Evolutionary conservation across 2,329 filamentous ascomycete species (phyloP), one percentile per base, ranked within the genome.

Genomic region (Fusarium pininemorale): DNA sequence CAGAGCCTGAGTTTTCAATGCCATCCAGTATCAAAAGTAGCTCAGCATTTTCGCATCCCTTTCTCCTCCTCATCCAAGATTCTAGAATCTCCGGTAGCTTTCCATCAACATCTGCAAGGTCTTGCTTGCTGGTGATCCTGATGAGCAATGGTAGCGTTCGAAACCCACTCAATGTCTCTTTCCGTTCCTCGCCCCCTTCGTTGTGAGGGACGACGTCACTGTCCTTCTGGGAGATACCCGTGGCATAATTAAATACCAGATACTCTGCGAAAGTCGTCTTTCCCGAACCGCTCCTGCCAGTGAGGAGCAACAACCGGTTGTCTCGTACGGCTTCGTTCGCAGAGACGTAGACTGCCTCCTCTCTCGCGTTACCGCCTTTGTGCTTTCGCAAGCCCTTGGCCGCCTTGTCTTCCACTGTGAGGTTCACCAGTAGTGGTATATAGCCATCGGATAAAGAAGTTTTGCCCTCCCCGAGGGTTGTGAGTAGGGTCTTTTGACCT

Each of bases 41-140:
- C 4, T 22, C 32, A 4, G 26, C 32, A 18, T 20, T 2, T 4
- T 18, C 22, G 0, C 1, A 5, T 20, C 15, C 32, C 5, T 53
- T 20, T 53, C 15, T 16, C 22, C 50, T 38, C 6, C 7, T 7
- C 10, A 20, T 32, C 50, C 50, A 53, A 38, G 16, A 53, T 26
- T 53, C 22, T 7, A 53, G 32, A 24, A 38, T 24, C 10, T 2
- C n/a, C 4, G 2, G 15, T 6, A 53, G 4, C 1, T 53, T 53
- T 0, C 16, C 16, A 24, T 20, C 50, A 15, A 14, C 2, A 38
- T 38, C 18, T 53, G 7, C 50, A 35, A 53, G 50, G 11, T 35
- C 32, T 38, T 53, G 50, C 50, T 5, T 53, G 7, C 14, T 53
- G 32, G 15, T 20, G 32, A 38, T 15, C 38, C n/a, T 53, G 28